A percentile compares a stretch with the other conserved stretches of the same genome.
Evolutionary conservation across 192 early-diverging fungal species (phyloP).

Genomic region (Linnemannia exigua): DNA sequence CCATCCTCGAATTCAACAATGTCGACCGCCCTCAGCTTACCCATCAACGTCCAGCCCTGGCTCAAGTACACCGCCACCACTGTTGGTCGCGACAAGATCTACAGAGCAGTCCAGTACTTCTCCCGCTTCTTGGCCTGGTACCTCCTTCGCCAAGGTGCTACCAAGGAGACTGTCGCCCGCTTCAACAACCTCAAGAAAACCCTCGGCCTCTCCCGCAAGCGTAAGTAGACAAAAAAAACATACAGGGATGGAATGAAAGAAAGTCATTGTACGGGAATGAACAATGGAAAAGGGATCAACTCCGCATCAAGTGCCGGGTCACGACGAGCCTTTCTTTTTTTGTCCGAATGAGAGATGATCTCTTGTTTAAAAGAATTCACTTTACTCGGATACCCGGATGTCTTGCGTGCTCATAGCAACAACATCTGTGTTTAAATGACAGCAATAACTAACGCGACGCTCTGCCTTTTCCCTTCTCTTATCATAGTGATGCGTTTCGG

Average conservation of each 20-base stretch:
- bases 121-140: constrained; percentile 84
- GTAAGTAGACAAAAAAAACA: no score
- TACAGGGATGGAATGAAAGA: no score
- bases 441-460: not conserved
- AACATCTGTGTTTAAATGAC: not conserved
- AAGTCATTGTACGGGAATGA: no score
- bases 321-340: not conserved
- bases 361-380: constrained; percentile 11
- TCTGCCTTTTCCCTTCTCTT: not conserved
- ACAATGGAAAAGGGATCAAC: not conserved
- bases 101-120: constrained; percentile 90
- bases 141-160: constrained; percentile 65
- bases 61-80: constrained; percentile 73
- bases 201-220: constrained; percentile 76
- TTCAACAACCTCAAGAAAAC: constrained; percentile 73
- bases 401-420: not conserved
- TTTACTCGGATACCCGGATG: constrained; percentile 15
- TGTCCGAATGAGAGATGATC: constrained; percentile 1
- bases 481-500: constrained; percentile 75
- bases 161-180: constrained; percentile 71
- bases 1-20: not conserved
- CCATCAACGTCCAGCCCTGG: constrained; percentile 53
- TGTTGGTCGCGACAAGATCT: constrained; percentile 82
- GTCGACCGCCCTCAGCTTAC: constrained; percentile 19
- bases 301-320: not conserved